Evolutionary conservation across 148 eudicot species (phyloP), one percentile per base, ranked within the genome.

Genomic region (Polygonum maritimum): DNA sequence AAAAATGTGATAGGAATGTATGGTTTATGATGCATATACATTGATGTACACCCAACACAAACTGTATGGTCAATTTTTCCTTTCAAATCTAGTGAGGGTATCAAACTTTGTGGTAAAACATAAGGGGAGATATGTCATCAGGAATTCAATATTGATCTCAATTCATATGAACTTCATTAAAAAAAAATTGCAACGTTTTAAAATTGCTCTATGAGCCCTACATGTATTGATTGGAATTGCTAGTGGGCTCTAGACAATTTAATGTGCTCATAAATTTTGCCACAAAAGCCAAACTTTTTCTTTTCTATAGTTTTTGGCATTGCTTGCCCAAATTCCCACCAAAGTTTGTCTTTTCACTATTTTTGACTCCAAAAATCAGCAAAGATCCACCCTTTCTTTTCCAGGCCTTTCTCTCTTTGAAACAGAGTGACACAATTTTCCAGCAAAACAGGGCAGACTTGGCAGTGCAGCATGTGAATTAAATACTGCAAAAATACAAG

Each of bases 391-490:
- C 44, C 44, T 67, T 67, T 67, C 15, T 16, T 67, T 3, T 67
- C 71, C 15, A 67, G 71, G 71, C 45, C 44, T 67, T 67, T 1
- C 71, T 16, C 5, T 67, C 71, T 67, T 67, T 38, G 38, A 67
- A 14, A 36, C 38, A 16, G 21, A 67, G 44, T 67, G 71, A 67
- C 71, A 67, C 71, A 67, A 67, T 36, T 67, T 67, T 67, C 45
- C 19, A 67, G 71, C 71, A 67, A 67, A 67, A 67, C 71, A 67
- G 26, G 69, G 38, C 69, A 62, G 69, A 62, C 39, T 62, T 67
- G 71, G 44, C 44, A 35, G 71, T 67, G 71, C 71, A 35, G 71
- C 71, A 67, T 67, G 71, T 67, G 71, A 67, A 36, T 36, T 67
- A 35, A 65, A 35, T 67, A 38, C 44, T 35, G 5, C 7, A 35